phyloP scores from a whole-genome alignment of 1,284 basidiomycete species.

The Farysia itapuensis region DNA sequence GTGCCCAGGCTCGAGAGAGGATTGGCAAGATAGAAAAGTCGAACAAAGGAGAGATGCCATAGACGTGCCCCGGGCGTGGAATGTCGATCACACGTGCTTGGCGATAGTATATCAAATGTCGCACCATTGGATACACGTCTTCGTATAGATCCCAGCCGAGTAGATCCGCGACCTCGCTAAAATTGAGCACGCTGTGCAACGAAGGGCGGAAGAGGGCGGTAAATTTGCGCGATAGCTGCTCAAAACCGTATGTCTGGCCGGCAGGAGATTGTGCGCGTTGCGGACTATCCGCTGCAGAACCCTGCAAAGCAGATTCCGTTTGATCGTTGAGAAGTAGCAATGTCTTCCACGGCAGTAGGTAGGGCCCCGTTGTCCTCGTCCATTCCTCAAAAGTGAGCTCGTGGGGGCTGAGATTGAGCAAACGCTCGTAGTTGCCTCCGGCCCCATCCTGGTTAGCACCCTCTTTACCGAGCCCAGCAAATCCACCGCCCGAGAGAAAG shows the following conservation, averaged over 20 bases:
- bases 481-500: constrained; percentile 38
- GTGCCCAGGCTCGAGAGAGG: constrained; percentile 70
- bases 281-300: neutral
- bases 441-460: constrained; percentile 20
- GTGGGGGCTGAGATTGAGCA: constrained; percentile 10
- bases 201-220: constrained; percentile 27
- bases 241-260: constrained; percentile 33
- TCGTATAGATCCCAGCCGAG: constrained; percentile 83
- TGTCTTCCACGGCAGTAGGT: constrained; percentile 88
- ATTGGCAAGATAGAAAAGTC: constrained; percentile 65
- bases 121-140: constrained; percentile 81
- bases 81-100: constrained; percentile 86
- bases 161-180: constrained; percentile 80
- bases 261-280: constrained; percentile 8
- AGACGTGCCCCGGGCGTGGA: constrained; percentile 80
- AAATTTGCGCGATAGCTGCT: constrained; percentile 33
- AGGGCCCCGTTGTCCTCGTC: constrained; percentile 64
- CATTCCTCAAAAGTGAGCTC: constrained; percentile 47
- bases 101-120: constrained; percentile 85
- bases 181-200: constrained; percentile 62
- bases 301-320: constrained; percentile 6
- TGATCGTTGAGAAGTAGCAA: constrained; percentile 69
- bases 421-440: constrained; percentile 16
- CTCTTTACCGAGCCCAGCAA: constrained; percentile 27
- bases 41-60: constrained; percentile 64